Evolutionary conservation across 129 eudicot species (phyloP).

Genomic region (Ambrosia trifida): DNA sequence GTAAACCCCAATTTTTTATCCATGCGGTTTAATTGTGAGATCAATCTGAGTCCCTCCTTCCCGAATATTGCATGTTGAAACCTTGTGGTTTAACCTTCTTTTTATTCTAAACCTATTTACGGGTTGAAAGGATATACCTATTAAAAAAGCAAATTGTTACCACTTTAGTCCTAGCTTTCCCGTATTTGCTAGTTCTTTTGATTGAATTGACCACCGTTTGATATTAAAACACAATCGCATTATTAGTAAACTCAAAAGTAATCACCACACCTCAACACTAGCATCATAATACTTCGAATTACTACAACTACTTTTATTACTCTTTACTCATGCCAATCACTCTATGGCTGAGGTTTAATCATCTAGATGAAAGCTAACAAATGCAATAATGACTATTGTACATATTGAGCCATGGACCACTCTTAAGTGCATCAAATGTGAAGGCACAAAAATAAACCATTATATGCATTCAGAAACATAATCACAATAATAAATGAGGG

Average conservation of each 20-base stretch:
- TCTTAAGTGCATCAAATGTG: conserved; percentile 16
- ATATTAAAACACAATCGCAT: no score
- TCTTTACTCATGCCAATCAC: conserved; percentile 10
- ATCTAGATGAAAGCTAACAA: conserved; percentile 19
- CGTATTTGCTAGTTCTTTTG: no score
- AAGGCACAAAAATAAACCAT: background rate
- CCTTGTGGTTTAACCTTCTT: no score
- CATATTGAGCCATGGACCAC: conserved; percentile 25
- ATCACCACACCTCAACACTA: background rate
- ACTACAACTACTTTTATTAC: conserved; percentile 16
- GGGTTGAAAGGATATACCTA: no score
- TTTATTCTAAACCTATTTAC: no score
- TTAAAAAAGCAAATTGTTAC: no score
- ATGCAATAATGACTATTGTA: background rate
- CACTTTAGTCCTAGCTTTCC: no score
- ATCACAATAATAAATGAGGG: background rate
- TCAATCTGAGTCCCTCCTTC: no score
- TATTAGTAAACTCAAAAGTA: background rate
- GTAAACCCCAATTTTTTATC: no score
- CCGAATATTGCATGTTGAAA: no score
- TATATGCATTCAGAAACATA: background rate
- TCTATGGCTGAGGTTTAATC: conserved; percentile 29
- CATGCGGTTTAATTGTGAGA: no score
- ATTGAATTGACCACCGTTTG: no score
- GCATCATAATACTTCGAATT: background rate